Conservation (phyloP, 2,329 filamentous ascomycete species). For the Whalleya microplaca region DNA sequence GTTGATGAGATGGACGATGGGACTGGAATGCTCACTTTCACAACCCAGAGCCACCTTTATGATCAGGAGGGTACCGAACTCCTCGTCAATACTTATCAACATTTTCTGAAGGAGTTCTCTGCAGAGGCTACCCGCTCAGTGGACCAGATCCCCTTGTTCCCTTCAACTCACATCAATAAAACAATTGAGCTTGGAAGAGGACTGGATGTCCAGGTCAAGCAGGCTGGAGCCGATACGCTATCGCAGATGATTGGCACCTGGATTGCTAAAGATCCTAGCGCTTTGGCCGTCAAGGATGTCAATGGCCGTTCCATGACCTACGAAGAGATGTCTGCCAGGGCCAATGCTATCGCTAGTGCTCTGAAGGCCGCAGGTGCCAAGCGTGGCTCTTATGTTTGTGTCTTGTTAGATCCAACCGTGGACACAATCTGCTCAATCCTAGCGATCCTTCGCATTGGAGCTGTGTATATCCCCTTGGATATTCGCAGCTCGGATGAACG, state of each 20-base stretch:
- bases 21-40: constrained; percentile 8
- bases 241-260: neutral
- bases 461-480: constrained; percentile 47
- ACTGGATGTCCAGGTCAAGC: neutral
- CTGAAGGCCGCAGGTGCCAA: constrained; percentile 22
- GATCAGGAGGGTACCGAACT: neutral
- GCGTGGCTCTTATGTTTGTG: neutral
- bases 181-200: neutral
- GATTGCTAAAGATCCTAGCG: neutral
- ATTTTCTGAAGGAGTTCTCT: neutral
- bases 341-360: constrained; percentile 37
- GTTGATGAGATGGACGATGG: constrained; percentile 15
- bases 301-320: constrained; percentile 35
- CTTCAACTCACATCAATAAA: neutral
- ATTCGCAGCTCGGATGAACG: constrained; percentile 24
- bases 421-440: constrained; percentile 45
- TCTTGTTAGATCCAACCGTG: constrained; percentile 1
- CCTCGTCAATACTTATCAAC: neutral
- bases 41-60: constrained; percentile 14
- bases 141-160: neutral
- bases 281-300: constrained; percentile 1
- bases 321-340: constrained; percentile 33
- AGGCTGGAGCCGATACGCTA: neutral
- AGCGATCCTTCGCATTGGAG: constrained; percentile 45
- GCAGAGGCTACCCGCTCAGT: neutral